A percentile compares a stretch with the other conserved stretches of the same genome.
These are phyloP conservation scores for Cryptosporidium ubiquitum DNA, from an alignment of 169 alveolate genomes.

Conservation along the genomic window DNA sequence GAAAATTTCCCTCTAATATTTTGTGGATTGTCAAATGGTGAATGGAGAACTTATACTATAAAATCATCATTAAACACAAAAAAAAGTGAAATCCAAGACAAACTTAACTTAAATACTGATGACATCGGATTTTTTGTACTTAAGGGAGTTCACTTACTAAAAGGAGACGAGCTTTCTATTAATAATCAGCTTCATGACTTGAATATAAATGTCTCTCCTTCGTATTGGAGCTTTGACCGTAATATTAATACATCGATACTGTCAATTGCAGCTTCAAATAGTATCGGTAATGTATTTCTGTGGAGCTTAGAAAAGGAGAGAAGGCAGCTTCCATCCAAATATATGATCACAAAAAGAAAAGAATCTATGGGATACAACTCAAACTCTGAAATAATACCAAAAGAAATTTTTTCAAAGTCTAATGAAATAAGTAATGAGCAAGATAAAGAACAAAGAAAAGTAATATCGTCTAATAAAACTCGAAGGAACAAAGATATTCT, in stretches of 20 bases:
- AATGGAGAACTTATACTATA: slow-evolving; percentile 68
- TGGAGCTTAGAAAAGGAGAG: slow-evolving; percentile 33
- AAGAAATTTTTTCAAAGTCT: neutral
- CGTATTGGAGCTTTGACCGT: slow-evolving; percentile 43
- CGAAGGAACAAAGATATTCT: slow-evolving; percentile 3
- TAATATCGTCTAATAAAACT: neutral
- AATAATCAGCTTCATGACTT: slow-evolving; percentile 5
- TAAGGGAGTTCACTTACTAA: slow-evolving; percentile 47
- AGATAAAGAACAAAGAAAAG: neutral
- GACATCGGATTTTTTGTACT: slow-evolving; percentile 52
- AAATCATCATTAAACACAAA: neutral
- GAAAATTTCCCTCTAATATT: slow-evolving; percentile 28
- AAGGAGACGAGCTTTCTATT: slow-evolving; percentile 36
- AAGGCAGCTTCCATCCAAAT: neutral
- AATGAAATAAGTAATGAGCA: neutral
- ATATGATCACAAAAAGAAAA: neutral
- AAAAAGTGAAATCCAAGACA: neutral
- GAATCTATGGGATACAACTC: neutral
- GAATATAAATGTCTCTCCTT: neutral
- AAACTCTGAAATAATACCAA: neutral
- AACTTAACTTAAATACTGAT: neutral
- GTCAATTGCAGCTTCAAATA: slow-evolving; percentile 31
- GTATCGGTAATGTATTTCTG: slow-evolving; percentile 36
- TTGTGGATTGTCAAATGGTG: slow-evolving; percentile 70
- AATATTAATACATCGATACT: neutral